Conservation (phyloP, 176 grass and related monocot species). For the Carex kokanica region DNA sequence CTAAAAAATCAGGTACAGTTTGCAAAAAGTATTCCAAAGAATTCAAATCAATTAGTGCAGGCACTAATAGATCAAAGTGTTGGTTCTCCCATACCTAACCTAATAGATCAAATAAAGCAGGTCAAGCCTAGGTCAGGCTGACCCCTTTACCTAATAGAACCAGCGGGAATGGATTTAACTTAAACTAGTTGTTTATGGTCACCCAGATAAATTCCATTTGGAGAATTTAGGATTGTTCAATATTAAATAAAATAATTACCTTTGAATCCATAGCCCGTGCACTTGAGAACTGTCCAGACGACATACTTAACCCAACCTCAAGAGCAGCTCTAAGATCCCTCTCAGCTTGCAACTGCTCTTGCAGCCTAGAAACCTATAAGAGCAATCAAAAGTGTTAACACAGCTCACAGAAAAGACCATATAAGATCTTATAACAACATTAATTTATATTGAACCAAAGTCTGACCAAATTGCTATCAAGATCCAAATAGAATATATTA, state of each 20-base stretch:
- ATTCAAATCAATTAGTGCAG: neutral
- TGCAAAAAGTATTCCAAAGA: neutral
- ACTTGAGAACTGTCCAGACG: conserved; percentile 78
- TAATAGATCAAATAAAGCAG: neutral
- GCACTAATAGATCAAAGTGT: neutral
- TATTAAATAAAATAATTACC: conserved; percentile 33
- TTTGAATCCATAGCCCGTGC: conserved; percentile 80
- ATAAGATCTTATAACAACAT: neutral
- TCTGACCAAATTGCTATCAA: neutral
- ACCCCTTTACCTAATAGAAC: neutral
- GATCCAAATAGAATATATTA: conserved; percentile 8
- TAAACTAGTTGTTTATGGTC: neutral
- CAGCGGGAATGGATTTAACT: neutral
- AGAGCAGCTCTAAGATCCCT: conserved; percentile 94
- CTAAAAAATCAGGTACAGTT: neutral
- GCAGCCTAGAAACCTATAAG: conserved; percentile 83
- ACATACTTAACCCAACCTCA: conserved; percentile 96
- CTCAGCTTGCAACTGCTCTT: conserved; percentile 98
- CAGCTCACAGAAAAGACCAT: neutral
- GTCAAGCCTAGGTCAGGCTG: neutral
- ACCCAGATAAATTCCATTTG: neutral
- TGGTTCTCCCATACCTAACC: neutral
- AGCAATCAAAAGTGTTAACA: conserved; percentile 30
- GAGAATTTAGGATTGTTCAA: conserved; percentile 1
- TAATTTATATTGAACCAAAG: neutral